Evolutionary conservation across 2,329 filamentous ascomycete genomes (phyloP).

Genomic region (Cytospora paraplurivora): DNA sequence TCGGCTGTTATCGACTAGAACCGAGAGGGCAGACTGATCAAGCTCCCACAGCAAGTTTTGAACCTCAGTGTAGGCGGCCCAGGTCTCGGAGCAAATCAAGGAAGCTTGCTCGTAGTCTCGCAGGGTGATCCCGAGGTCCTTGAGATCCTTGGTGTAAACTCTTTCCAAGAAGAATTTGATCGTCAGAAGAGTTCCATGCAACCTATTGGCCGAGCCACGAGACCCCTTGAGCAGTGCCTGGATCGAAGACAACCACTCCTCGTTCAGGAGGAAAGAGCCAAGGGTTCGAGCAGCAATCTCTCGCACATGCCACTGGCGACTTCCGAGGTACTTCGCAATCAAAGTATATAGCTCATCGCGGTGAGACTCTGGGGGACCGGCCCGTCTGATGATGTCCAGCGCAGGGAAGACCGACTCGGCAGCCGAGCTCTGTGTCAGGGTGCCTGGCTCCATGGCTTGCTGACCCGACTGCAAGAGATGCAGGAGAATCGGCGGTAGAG

Average conservation of each 20-base stretch:
- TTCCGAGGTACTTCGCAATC: constrained; percentile 65
- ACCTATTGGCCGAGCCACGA: constrained; percentile 48
- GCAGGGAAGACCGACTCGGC: constrained; percentile 80
- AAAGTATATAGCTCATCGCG: constrained; percentile 57
- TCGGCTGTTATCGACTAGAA: background rate
- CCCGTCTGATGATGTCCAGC: constrained; percentile 76
- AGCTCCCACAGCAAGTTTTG: constrained; percentile 46
- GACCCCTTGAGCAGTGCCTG: constrained; percentile 40
- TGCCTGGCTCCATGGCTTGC: constrained; percentile 43
- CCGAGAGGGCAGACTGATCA: constrained; percentile 13
- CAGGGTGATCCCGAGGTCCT: constrained; percentile 16
- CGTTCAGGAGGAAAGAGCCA: constrained; percentile 60
- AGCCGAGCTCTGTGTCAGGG: constrained; percentile 38
- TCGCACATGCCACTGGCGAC: constrained; percentile 76
- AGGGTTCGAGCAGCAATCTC: constrained; percentile 78
- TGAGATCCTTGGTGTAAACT: constrained; percentile 37
- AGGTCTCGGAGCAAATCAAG: constrained; percentile 42
- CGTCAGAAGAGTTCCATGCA: constrained; percentile 61
- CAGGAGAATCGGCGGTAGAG: constrained; percentile 64
- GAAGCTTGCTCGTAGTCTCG: constrained; percentile 14
- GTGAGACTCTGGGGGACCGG: constrained; percentile 62
- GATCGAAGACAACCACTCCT: constrained; percentile 50
- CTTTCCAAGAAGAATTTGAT: constrained; percentile 60
- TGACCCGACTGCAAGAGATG: constrained; percentile 60
- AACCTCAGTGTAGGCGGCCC: constrained; percentile 50